These are phyloP conservation scores for Termitomyces sp. DNA, from an alignment of 768 basidiomycete species.

Conservation along the genomic window DNA sequence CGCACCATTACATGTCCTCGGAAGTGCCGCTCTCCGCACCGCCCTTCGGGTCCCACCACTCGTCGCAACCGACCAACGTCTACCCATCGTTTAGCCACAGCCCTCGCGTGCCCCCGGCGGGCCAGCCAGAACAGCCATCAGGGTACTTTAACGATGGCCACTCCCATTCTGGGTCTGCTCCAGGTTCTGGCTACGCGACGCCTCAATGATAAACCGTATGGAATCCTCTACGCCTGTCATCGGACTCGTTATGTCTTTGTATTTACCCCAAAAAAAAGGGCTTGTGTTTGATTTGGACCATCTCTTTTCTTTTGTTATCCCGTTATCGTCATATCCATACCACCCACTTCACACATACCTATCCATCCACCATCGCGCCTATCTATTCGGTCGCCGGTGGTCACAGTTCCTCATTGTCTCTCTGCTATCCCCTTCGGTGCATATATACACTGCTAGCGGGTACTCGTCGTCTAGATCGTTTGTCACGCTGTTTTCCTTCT, in stretches of 20 bases:
- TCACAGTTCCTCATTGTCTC: slow-evolving; percentile 7
- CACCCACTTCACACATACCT: slow-evolving; percentile 6
- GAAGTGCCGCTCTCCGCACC: slow-evolving; percentile 55
- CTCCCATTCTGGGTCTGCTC: slow-evolving; percentile 39
- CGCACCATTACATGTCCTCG: slow-evolving; percentile 31
- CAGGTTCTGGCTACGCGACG: slow-evolving; percentile 10
- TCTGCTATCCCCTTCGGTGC: slow-evolving; percentile 11
- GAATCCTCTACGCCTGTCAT: not conserved
- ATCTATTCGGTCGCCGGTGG: slow-evolving; percentile 12
- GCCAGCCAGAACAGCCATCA: slow-evolving; percentile 30
- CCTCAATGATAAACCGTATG: too few relatives aligned
- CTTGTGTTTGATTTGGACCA: slow-evolving; percentile 7
- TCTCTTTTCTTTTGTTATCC: not conserved
- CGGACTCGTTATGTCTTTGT: not conserved
- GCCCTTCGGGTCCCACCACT: slow-evolving; percentile 37
- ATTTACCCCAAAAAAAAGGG: slow-evolving; percentile 7
- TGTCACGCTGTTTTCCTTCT: slow-evolving; percentile 18
- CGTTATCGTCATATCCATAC: slow-evolving; percentile 5
- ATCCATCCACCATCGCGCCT: slow-evolving; percentile 2
- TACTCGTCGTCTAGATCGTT: slow-evolving; percentile 8
- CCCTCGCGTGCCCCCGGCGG: slow-evolving; percentile 32
- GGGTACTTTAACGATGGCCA: slow-evolving; percentile 24
- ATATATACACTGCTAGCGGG: slow-evolving; percentile 8
- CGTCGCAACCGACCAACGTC: slow-evolving; percentile 29
- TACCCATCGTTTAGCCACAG: slow-evolving; percentile 37